These are phyloP conservation scores for Syzygium oleosum DNA, from an alignment of 345 rosid species.

Conservation along the genomic window DNA sequence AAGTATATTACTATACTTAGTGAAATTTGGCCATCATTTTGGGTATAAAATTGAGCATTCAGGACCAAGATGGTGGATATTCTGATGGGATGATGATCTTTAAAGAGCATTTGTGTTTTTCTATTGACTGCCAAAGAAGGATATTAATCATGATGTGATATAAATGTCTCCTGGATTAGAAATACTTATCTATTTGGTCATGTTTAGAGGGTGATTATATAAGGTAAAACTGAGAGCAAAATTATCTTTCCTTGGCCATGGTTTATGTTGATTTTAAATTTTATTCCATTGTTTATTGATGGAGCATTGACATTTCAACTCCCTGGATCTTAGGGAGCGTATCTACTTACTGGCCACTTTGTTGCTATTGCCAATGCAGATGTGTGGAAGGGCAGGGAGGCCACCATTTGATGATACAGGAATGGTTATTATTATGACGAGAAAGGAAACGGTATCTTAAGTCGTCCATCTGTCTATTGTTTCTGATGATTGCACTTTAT, in stretches of 20 bases:
- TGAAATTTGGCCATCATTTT: not conserved
- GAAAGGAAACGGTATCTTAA: slow-evolving; percentile 70
- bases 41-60: not conserved
- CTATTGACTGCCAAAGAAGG: not conserved
- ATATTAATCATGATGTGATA: not conserved
- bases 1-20: not conserved
- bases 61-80: not conserved
- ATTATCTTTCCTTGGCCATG: not conserved
- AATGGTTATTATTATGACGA: slow-evolving; percentile 86
- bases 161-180: not conserved
- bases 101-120: not conserved
- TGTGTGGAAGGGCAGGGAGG: slow-evolving; percentile 98
- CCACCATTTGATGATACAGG: slow-evolving; percentile 99
- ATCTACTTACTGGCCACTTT: not conserved
- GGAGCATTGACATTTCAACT: not conserved
- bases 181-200: not conserved
- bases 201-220: not conserved
- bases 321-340: not conserved
- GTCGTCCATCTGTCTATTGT: not conserved
- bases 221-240: not conserved
- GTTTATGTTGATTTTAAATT: not conserved
- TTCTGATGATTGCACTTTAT: not conserved
- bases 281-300: not conserved
- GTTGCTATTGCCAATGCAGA: slow-evolving; percentile 27
- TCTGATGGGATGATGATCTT: not conserved